These are phyloP conservation scores for Apophysomyces elegans DNA, from an alignment of 371 early-diverging fungal species.

Conservation along the genomic window DNA sequence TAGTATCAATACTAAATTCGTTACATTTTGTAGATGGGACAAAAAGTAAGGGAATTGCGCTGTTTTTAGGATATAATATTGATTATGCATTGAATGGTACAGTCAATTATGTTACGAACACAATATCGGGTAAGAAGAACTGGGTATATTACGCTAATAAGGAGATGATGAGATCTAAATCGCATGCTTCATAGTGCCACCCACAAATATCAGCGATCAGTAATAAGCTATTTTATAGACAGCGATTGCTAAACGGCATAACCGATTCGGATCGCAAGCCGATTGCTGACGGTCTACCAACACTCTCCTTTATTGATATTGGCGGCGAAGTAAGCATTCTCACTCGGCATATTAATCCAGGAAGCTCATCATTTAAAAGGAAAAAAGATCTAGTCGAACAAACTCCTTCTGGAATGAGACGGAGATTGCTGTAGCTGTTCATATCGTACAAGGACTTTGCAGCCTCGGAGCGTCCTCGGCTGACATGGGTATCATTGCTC, in stretches of 20 bases:
- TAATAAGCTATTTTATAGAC: slow-evolving; percentile 80
- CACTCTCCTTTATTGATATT: slow-evolving; percentile 73
- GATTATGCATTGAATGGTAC: neutral
- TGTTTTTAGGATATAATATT: no score
- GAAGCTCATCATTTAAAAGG: slow-evolving; percentile 22
- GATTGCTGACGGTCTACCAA: slow-evolving; percentile 62
- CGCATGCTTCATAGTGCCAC: slow-evolving; percentile 66
- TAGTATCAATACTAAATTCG: neutral
- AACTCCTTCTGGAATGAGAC: slow-evolving; percentile 59
- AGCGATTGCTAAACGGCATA: slow-evolving; percentile 63
- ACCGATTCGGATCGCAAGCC: slow-evolving; percentile 52
- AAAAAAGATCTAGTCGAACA: slow-evolving; percentile 44
- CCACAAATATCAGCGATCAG: slow-evolving; percentile 79
- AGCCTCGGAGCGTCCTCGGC: slow-evolving; percentile 38
- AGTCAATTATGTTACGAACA: slow-evolving; percentile 73
- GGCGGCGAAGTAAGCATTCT: slow-evolving; percentile 34
- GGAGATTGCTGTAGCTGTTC: slow-evolving; percentile 55
- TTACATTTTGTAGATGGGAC: slow-evolving; percentile 23
- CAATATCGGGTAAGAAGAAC: slow-evolving; percentile 79
- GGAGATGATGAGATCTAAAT: neutral
- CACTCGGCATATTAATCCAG: neutral
- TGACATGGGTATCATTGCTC: slow-evolving; percentile 70
- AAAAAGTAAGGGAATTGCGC: slow-evolving; percentile 24
- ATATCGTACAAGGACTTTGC: slow-evolving; percentile 47
- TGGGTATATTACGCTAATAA: neutral